Evolutionary conservation across 2,329 filamentous ascomycete species (phyloP), one percentile per base, ranked within the genome.

Genomic region (Colletotrichum plurivorum): DNA sequence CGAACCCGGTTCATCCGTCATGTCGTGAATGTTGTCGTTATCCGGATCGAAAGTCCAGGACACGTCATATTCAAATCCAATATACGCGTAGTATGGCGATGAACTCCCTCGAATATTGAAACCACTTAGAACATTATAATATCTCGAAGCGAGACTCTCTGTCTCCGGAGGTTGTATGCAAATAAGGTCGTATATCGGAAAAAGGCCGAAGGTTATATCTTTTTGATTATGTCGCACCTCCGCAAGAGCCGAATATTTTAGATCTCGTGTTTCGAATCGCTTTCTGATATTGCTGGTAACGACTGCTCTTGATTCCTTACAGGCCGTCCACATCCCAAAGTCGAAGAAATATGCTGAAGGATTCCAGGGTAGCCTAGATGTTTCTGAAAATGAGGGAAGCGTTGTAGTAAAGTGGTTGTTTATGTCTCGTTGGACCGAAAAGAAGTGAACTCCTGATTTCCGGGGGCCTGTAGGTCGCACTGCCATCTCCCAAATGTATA

Each of bases 271-370:
- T 22, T 49, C 2, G 49, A 31, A 46, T 36, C 22, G 39, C 39
- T 15, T 55, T 46, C 1, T 9, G 1, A 63, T 45, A 13, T 31
- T 22, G 20, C 25, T 36, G 25, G 2, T 48, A 22, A 63, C 59
- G 5, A 63, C n/a, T 9, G n/a, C 39, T 55, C 59, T 63, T 18
- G 59, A 63, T 2, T 63, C 59, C 51, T n/a, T 46, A 36, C 59
- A 63, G 49, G 51, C 59, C 15, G n/a, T 63, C 59, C 59, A 63
- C 59, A 63, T 46, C 10, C 59, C 59, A 36, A 63, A 48, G 39
- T 63, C 59, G 27, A 18, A 54, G 10, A 55, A 63, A 39, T 63
- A 63, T 18, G 41, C n/a, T 0, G 59, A 63, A 12, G 59, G 51
- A 39, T 27, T 55, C 41, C 59, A 39, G 22, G 41, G 51, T 41